Evolutionary conservation across 257 asterid genomes (phyloP), one percentile per base, ranked within the genome.

Genomic region (Eucommia ulmoides): DNA sequence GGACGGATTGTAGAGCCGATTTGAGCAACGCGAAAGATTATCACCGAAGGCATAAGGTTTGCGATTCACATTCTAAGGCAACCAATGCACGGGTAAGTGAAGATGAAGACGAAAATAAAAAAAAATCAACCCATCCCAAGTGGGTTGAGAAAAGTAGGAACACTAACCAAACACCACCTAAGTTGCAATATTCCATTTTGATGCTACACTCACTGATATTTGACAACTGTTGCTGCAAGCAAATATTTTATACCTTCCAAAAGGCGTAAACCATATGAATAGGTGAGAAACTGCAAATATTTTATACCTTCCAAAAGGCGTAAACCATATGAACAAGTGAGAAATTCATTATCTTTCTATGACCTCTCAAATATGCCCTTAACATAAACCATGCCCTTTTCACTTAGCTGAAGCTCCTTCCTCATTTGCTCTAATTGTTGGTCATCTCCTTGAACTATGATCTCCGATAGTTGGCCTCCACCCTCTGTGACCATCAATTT

Each of bases 361-460:
- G 75, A 84, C 58, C 81, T 78, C 66, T 85, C 98, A 54, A 89
- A 79, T 21, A 85, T 24, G 45, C 98, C 98, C 68, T 85, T 89
- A 35, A 89, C 96, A 67, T 85, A 82, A 42, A 89, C 74, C 96
- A 89, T 85, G 53, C 86, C 98, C 33, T 82, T 85, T 57, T 89
- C 98, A 59, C 68, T 80, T 38, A 85, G 73, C 68, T 80, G 79
- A 62, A 85, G 85, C 65, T 85, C 98, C 78, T 67, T 85, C 25
- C 96, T 75, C 88, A 85, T 72, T 60, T 80, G 77, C 74, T 85
- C 96, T 15, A 89, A 80, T 55, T 85, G 93, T 59, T 74, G 82
- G 50, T 89, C 97, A 50, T 89, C 94, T 1, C 97, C 96, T 69
- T 82, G 94, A 38, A 82, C 94, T 22, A 76, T 26, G 22, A 89